A percentile compares a stretch with the other conserved stretches of the same genome.
Evolutionary conservation across 2,329 filamentous ascomycete species (phyloP).

Genomic region (Xylaria sp.): DNA sequence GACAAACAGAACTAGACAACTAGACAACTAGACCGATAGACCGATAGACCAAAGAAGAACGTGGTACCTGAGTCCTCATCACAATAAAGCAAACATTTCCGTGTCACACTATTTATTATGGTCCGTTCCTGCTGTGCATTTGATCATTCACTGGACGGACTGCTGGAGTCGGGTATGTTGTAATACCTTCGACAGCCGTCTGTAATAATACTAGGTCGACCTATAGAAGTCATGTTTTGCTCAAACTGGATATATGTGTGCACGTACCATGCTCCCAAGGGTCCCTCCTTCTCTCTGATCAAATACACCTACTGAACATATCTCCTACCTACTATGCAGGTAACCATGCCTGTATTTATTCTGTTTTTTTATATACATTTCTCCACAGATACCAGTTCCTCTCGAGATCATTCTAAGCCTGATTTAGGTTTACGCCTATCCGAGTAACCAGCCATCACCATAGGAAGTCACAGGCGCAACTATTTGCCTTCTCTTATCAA

Average conservation of each 20-base stretch:
- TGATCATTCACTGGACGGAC: neutral
- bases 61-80: neutral
- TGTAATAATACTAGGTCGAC: neutral
- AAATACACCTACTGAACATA: neutral
- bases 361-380: too few relatives aligned
- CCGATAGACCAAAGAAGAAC: neutral
- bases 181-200: neutral
- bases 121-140: neutral
- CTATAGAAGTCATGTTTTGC: neutral
- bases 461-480: neutral
- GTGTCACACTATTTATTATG: neutral
- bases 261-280: neutral
- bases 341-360: neutral
- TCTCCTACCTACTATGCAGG: neutral
- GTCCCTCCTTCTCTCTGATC: slow-evolving; percentile 11
- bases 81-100: slow-evolving; percentile 12
- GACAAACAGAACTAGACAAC: neutral
- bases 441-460: neutral
- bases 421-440: too few relatives aligned
- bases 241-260: neutral
- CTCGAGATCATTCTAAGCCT: too few relatives aligned
- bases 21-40: neutral
- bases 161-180: neutral
- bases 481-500: neutral
- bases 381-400: neutral